Percentiles rank a stretch among this genome's conserved stretches.
phyloP scores from a whole-genome alignment of 139 green algal genomes.

The Micractinium sp. region DNA sequence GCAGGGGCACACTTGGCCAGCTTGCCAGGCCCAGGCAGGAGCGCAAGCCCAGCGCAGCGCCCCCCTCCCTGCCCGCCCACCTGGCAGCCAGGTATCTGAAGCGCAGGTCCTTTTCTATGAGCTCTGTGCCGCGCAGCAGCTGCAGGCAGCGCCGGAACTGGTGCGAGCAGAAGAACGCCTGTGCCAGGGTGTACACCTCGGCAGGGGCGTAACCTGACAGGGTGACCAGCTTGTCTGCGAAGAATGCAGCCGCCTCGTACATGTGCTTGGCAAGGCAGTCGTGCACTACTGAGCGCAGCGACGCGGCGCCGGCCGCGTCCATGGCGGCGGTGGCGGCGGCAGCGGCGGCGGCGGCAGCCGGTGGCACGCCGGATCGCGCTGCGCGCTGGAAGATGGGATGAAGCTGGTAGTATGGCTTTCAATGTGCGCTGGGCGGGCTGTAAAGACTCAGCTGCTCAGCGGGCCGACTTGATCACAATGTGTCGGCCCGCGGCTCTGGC shows the following conservation, averaged over 20 bases:
- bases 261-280: constrained; percentile 93
- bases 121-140: constrained; percentile 59
- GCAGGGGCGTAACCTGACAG: constrained; percentile 63
- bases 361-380: background rate
- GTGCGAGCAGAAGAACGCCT: constrained; percentile 77
- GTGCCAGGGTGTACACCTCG: constrained; percentile 87
- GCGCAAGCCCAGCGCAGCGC: background rate
- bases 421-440: too few relatives aligned
- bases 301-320: background rate
- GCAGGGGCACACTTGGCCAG: too few relatives aligned
- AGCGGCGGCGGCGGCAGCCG: background rate
- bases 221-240: constrained; percentile 93
- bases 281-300: constrained; percentile 68
- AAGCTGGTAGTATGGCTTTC: too few relatives aligned
- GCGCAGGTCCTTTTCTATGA: constrained; percentile 61
- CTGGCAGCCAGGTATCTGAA: constrained; percentile 82
- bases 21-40: too few relatives aligned
- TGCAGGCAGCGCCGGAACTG: constrained; percentile 81
- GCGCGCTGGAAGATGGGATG: too few relatives aligned
- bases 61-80: constrained; percentile 14
- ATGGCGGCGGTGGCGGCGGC: background rate
- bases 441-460: too few relatives aligned
- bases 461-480: too few relatives aligned
- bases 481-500: too few relatives aligned
- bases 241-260: constrained; percentile 89